phyloP scores from a whole-genome alignment of 2,329 filamentous ascomycete genomes.

The Ophiostoma novo-ulmi region DNA sequence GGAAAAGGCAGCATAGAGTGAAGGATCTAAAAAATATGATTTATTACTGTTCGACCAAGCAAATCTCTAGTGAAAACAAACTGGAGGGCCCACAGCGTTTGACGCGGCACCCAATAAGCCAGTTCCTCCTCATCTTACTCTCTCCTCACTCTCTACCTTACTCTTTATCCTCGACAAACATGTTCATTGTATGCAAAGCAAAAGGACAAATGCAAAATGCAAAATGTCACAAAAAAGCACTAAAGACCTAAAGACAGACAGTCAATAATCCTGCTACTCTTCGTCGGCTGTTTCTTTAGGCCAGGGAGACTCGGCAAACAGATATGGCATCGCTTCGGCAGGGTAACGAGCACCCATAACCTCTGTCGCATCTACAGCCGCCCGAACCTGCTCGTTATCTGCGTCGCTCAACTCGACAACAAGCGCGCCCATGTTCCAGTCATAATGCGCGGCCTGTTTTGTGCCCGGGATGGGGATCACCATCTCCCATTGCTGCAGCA shows the following conservation, averaged over 20 bases:
- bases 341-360: conserved; percentile 21
- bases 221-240: neutral
- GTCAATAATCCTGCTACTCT: neutral
- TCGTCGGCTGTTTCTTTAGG: conserved; percentile 12
- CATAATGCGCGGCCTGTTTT: conserved; percentile 32
- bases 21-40: neutral
- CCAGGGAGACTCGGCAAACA: conserved; percentile 17
- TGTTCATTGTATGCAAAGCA: no score
- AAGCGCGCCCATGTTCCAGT: conserved; percentile 33
- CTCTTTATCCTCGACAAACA: no score
- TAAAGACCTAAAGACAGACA: no score
- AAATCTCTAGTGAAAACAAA: neutral
- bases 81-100: neutral
- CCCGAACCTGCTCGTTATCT: conserved; percentile 23
- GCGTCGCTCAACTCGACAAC: conserved; percentile 26
- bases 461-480: conserved; percentile 39
- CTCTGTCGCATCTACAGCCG: conserved; percentile 19
- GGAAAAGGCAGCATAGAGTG: neutral
- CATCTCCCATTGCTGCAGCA: conserved; percentile 43
- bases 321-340: neutral
- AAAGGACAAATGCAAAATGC: no score
- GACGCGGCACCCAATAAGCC: conserved; percentile 8
- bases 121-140: neutral
- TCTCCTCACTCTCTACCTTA: neutral
- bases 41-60: neutral